Evolutionary conservation across 1,139 yeast genomes (phyloP).

Genomic region (Yamadazyma friedrichii): DNA sequence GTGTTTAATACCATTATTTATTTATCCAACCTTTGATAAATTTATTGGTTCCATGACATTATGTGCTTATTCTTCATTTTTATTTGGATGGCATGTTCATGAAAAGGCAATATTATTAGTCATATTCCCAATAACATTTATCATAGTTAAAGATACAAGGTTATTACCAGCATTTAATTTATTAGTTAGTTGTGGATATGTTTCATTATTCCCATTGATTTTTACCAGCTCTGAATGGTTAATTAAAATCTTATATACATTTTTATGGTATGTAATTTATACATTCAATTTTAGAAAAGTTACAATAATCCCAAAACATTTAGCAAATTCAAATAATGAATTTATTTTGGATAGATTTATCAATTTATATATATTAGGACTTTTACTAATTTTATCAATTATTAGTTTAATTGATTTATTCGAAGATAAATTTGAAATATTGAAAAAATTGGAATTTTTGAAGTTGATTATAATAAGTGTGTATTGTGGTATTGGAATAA

Average conservation of each 20-base stretch:
- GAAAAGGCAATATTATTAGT: constrained; percentile 91
- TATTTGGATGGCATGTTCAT: constrained; percentile 99
- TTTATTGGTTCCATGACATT: constrained; percentile 83
- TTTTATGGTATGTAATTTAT: constrained; percentile 82
- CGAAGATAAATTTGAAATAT: constrained; percentile 46
- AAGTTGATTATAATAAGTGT: constrained; percentile 81
- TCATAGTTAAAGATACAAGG: constrained; percentile 71
- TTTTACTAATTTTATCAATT: constrained; percentile 60
- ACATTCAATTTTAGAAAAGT: constrained; percentile 70
- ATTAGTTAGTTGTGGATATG: constrained; percentile 78
- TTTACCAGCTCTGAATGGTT: constrained; percentile 80
- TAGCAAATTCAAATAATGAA: constrained; percentile 29
- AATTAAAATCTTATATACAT: constrained; percentile 73
- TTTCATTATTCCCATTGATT: constrained; percentile 83
- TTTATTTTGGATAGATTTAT: constrained; percentile 73
- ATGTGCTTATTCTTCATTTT: constrained; percentile 87
- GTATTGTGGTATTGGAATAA: constrained; percentile 82
- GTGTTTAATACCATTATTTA: constrained; percentile 73
- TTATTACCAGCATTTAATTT: constrained; percentile 65
- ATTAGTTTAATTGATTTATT: constrained; percentile 58
- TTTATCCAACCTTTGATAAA: constrained; percentile 73
- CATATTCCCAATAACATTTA: constrained; percentile 84
- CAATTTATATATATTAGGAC: constrained; percentile 64
- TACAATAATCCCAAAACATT: constrained; percentile 53
- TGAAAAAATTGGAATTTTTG: constrained; percentile 64